These are phyloP conservation scores for Withania somnifera DNA, from an alignment of 305 asterid genomes.

Conservation along the genomic window DNA sequence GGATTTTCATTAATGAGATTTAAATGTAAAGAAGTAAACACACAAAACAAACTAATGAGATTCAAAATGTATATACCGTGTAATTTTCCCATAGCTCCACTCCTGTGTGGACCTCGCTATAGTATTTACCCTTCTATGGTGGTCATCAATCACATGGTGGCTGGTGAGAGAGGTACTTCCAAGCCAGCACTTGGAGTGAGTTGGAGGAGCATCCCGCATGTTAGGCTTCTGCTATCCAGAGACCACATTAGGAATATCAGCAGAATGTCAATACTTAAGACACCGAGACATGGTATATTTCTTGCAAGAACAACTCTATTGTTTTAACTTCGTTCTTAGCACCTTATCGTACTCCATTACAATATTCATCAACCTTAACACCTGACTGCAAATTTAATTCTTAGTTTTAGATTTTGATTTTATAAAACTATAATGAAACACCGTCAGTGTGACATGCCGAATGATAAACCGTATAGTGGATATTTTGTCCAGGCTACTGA, in stretches of 20 bases:
- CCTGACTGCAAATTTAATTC: not conserved
- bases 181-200: slow-evolving; percentile 93
- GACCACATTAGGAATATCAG: slow-evolving; percentile 21
- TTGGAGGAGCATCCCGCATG: slow-evolving; percentile 85
- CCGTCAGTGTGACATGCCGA: not conserved
- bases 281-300: slow-evolving; percentile 61
- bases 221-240: slow-evolving; percentile 52
- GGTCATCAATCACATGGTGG: slow-evolving; percentile 92
- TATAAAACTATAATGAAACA: not conserved
- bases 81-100: not conserved
- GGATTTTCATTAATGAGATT: not conserved
- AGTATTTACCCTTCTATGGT: not conserved
- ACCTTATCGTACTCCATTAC: not conserved
- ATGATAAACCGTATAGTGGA: not conserved
- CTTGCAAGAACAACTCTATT: not conserved
- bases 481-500: not conserved
- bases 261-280: slow-evolving; percentile 49
- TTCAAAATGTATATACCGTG: not conserved
- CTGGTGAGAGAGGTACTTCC: slow-evolving; percentile 53
- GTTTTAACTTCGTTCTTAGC: not conserved
- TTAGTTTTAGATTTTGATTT: not conserved
- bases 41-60: not conserved
- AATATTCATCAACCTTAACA: not conserved
- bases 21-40: not conserved
- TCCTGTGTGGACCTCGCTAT: not conserved